Evolutionary conservation across 2,329 filamentous ascomycete genomes (phyloP), one percentile per base, ranked within the genome.

Genomic region (Colletotrichum theobromicola): DNA sequence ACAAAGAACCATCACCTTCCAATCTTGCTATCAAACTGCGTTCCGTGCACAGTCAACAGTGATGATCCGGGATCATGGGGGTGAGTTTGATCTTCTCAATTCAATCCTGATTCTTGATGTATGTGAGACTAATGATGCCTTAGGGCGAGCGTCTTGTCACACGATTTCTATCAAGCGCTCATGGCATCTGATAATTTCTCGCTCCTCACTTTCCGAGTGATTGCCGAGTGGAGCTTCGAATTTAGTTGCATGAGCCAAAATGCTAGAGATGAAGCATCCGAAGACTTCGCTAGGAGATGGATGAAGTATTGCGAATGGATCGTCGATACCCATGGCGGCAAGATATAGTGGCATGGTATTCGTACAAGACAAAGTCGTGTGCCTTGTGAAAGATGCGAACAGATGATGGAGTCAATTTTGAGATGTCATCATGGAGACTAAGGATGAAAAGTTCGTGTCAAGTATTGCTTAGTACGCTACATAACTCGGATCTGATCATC

Each of bases 91-190:
- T 30, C 28, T 30, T 30, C 28, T 30, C 28, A 60, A 18, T 21
- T 8, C 4, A 26, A 34, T 37, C 24, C 10, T 58, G 15, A 30
- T 7, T 4, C 24, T 18, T 24, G 61, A 77, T 75, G 6, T 9
- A 16, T 12, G 78, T 8, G 26, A 34, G 16, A 32, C 62, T 73
- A 32, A 65, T 26, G 13, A 16, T 24, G 32, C 13, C 4, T 42
- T 13, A 55, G 94, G 92, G 76, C 94, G 93, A 18, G 91, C 28
- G 91, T 3, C 87, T 95, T 58, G 28, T 93, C 92, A 2, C 93
- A 95, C 77, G 94, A 95, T 79, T 95, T 95, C 80, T 95, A 95
- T 80, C 94, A 95, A 80, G 88, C 93, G 73, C 91, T 95, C 87
- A 88, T 94, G 9, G 93, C 93, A 63, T 91, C 91, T 57, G 86